phyloP scores from a whole-genome alignment of 2,329 filamentous ascomycete genomes.

The Amylocarpus encephaloides region DNA sequence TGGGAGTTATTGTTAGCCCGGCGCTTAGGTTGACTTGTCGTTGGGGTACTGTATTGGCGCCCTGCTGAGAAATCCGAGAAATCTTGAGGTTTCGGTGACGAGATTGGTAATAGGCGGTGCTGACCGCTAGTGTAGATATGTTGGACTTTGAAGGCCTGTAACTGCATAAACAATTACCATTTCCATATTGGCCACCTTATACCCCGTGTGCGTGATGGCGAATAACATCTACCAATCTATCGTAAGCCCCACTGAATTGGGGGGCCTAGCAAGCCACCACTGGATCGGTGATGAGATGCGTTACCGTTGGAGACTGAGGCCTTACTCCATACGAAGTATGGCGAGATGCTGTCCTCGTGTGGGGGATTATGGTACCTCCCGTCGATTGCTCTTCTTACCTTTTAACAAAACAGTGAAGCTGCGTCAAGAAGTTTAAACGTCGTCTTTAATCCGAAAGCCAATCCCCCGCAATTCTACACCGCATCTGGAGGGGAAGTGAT shows the following conservation, averaged over 20 bases:
- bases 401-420: too few relatives aligned
- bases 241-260: not conserved
- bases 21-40: not conserved
- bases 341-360: too few relatives aligned
- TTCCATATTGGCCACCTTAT: constrained; percentile 2
- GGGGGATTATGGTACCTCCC: too few relatives aligned
- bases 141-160: constrained; percentile 7
- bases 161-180: constrained; percentile 8
- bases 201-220: constrained; percentile 1
- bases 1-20: not conserved
- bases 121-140: constrained; percentile 4
- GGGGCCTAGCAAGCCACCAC: not conserved
- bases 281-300: not conserved
- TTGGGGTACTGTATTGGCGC: not conserved
- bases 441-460: too few relatives aligned
- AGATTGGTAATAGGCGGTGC: constrained; percentile 3
- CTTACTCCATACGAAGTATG: too few relatives aligned
- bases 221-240: not conserved
- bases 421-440: too few relatives aligned
- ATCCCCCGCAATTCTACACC: too few relatives aligned
- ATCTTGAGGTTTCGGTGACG: constrained; percentile 5
- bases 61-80: too few relatives aligned
- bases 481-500: too few relatives aligned
- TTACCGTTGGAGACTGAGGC: too few relatives aligned
- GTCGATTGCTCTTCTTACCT: too few relatives aligned